Evolutionary conservation across 176 grass and related monocot genomes (phyloP).

Genomic region (Ananas comosus): DNA sequence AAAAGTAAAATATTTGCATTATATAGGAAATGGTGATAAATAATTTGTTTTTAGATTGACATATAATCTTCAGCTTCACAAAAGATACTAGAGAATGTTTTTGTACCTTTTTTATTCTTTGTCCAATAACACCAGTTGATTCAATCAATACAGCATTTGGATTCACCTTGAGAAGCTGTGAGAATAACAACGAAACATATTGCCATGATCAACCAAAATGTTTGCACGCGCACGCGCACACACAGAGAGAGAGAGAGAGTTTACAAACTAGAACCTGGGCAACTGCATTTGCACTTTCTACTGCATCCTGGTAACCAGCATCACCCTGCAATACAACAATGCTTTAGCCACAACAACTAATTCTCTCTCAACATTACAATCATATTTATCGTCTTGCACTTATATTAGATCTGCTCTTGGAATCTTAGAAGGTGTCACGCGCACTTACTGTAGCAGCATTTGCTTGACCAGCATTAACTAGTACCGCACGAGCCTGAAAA

Average conservation of each 20-base stretch:
- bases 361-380: slow-evolving; percentile 14
- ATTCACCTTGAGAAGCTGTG: slow-evolving; percentile 63
- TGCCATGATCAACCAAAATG: not conserved
- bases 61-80: slow-evolving; percentile 11
- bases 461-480: slow-evolving; percentile 94
- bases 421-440: slow-evolving; percentile 19
- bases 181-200: slow-evolving; percentile 18
- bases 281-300: slow-evolving; percentile 82
- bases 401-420: not conserved
- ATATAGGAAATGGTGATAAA: not conserved
- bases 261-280: slow-evolving; percentile 47
- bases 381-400: not conserved
- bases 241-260: not conserved
- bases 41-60: not conserved
- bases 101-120: slow-evolving; percentile 89
- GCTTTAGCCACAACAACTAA: slow-evolving; percentile 16
- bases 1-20: not conserved
- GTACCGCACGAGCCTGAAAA: slow-evolving; percentile 69
- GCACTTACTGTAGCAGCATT: slow-evolving; percentile 96
- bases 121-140: slow-evolving; percentile 93
- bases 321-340: slow-evolving; percentile 50
- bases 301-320: slow-evolving; percentile 77
- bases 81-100: not conserved
- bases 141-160: slow-evolving; percentile 70
- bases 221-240: not conserved